Percentiles rank a stretch among this genome's conserved stretches.
Conservation (phyloP, 441 rosid species). For the Arabidopsis lyrata region DNA sequence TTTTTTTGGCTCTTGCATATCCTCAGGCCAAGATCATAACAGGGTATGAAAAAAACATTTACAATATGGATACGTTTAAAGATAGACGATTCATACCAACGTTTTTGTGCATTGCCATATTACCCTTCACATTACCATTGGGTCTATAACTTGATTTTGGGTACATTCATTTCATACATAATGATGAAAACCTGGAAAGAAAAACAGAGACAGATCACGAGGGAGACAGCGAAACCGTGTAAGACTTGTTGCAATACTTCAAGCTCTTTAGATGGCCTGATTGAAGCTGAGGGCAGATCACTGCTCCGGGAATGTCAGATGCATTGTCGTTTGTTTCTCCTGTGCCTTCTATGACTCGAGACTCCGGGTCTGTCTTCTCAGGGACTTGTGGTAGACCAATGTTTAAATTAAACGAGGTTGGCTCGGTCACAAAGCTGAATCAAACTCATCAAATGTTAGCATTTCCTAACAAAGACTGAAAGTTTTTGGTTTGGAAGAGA, state of each 20-base stretch:
- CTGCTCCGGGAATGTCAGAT: constrained; percentile 54
- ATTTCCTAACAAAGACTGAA: constrained; percentile 9
- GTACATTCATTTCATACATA: constrained; percentile 6
- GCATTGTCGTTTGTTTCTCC: constrained; percentile 41
- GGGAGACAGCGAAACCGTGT: constrained; percentile 64
- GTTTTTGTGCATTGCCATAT: not conserved
- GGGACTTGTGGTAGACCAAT: constrained; percentile 56
- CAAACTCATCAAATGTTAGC: constrained; percentile 29
- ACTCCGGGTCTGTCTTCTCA: constrained; percentile 49
- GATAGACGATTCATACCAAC: not conserved
- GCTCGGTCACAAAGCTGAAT: constrained; percentile 78
- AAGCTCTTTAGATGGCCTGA: constrained; percentile 73
- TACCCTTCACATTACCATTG: not conserved
- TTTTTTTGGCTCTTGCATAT: not conserved
- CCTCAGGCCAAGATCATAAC: not conserved
- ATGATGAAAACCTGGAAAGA: constrained; percentile 13
- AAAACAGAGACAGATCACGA: constrained; percentile 47
- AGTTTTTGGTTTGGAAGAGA: constrained; percentile 1
- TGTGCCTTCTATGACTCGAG: constrained; percentile 44
- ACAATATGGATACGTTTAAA: not conserved
- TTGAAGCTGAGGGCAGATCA: constrained; percentile 55
- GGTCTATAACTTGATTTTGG: constrained; percentile 9
- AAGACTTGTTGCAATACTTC: constrained; percentile 65
- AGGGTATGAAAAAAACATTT: not conserved
- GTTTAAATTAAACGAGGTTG: constrained; percentile 73